Evolutionary conservation across 352 stramenopile genomes (phyloP).

Genomic region (Halophytophthora batemanensis): DNA sequence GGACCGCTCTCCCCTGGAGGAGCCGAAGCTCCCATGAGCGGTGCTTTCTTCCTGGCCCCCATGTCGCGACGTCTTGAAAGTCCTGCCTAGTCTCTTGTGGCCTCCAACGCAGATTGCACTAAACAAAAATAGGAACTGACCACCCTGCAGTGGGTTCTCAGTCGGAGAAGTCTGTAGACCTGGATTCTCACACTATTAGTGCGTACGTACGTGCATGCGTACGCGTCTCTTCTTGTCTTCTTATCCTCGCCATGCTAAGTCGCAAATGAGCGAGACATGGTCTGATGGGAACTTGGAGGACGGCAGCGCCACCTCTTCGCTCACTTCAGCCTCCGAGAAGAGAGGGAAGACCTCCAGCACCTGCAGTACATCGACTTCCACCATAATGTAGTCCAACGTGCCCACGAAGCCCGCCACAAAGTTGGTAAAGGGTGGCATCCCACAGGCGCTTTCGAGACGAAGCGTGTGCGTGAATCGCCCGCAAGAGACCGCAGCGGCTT

Average conservation of each 20-base stretch:
- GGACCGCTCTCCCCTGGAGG: conserved; percentile 11
- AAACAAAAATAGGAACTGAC: conserved; percentile 19
- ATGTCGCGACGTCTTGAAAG: conserved; percentile 1
- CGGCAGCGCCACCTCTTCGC: conserved; percentile 57
- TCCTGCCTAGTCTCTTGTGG: too few relatives aligned
- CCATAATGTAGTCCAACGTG: conserved; percentile 74
- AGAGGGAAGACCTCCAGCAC: conserved; percentile 54
- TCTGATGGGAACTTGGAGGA: conserved; percentile 77
- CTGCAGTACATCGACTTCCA: conserved; percentile 31
- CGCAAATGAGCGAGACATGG: conserved; percentile 72
- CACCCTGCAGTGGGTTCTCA: neutral
- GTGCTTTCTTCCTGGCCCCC: conserved; percentile 21
- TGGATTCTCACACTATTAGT: neutral
- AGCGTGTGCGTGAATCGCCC: conserved; percentile 43
- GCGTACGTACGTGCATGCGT: neutral
- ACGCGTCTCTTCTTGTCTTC: neutral
- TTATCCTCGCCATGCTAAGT: conserved; percentile 43
- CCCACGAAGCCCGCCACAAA: conserved; percentile 61
- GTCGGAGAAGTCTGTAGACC: neutral
- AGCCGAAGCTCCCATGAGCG: conserved; percentile 13
- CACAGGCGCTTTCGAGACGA: conserved; percentile 49
- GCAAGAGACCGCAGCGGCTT: conserved; percentile 3
- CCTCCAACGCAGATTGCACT: too few relatives aligned
- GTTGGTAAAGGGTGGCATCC: conserved; percentile 69
- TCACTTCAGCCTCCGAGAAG: conserved; percentile 60